Evolutionary conservation across 1,139 yeast species (phyloP), one percentile per base, ranked within the genome.

Genomic region (Yamadazyma dushanensis): DNA sequence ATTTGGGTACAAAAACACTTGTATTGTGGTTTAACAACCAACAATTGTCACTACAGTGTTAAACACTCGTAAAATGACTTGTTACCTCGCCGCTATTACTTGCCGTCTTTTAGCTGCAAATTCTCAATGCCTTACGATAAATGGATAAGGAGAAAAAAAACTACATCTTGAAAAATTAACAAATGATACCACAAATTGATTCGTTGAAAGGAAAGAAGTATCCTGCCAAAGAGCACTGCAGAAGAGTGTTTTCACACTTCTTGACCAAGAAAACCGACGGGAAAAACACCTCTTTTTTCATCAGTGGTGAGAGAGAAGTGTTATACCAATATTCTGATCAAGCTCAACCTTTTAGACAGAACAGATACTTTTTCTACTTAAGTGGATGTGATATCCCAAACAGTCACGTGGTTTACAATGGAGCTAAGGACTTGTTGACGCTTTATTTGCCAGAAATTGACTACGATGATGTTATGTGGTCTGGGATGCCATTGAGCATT

Each of bases 401-500:
- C 1, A 72, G 84, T 25, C 85, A 78, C 47, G 75, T 88, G 1
- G 61, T 84, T 18, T 92, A 77, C 53, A 66, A 78, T 31, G 57
- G 81, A 18, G 51, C 51, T 3, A 47, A 59, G 14, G 88, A 83
- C 37, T 68, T 75, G 37, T 70, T 88, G 46, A 78, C 80, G 0
- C 65, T 90, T 31, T 90, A 84, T 54, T 68, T 92, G 36, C 97
- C 97, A 3, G 76, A 84, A 39, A 70, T 90, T 32, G 96, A 89
- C 55, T 64, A 76, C 35, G 97, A 92, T 31, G 96, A 87, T 55
- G 86, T 92, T 32, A 85, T 92, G 90, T 92, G 98, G 97, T 82
- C 94, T 39, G 98, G 98, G 0, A 57, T 83, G 61, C 97, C 98
- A 2, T 46, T 87, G 36, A 66, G 78, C 26, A 50, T 70, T n/a